Evolutionary conservation across 257 asterid species (phyloP).

Genomic region (Nicotiana noctiflora): DNA sequence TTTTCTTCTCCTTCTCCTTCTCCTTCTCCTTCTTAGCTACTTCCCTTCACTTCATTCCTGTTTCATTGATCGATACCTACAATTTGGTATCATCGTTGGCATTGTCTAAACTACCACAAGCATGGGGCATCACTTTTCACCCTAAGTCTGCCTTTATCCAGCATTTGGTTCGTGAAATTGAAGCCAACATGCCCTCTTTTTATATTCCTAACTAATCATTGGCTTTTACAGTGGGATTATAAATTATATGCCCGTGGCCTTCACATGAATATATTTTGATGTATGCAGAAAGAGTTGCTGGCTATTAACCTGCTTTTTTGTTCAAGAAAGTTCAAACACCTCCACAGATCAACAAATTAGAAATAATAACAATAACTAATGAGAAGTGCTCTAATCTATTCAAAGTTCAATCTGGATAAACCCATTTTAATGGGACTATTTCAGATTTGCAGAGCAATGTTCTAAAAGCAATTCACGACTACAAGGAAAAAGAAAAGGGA

Average conservation of each 20-base stretch:
- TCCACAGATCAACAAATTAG: not conserved
- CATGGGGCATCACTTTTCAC: no score
- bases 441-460: not conserved
- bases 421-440: not conserved
- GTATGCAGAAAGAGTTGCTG: not conserved
- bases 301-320: not conserved
- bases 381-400: not conserved
- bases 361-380: not conserved
- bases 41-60: no score
- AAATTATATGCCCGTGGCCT: not conserved
- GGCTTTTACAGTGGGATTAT: not conserved
- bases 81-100: no score
- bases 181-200: not conserved
- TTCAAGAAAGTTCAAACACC: not conserved
- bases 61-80: no score
- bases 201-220: not conserved
- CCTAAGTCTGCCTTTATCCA: no score
- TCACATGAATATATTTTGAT: not conserved
- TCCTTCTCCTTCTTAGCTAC: no score
- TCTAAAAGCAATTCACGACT: not conserved
- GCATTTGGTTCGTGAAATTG: not conserved
- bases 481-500: not conserved
- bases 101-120: no score
- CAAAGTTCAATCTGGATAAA: not conserved
- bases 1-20: no score